Percentiles rank a stretch among this genome's conserved stretches.
phyloP scores from a whole-genome alignment of 2,329 filamentous ascomycete genomes.

The Zasmidium citrigriseum region DNA sequence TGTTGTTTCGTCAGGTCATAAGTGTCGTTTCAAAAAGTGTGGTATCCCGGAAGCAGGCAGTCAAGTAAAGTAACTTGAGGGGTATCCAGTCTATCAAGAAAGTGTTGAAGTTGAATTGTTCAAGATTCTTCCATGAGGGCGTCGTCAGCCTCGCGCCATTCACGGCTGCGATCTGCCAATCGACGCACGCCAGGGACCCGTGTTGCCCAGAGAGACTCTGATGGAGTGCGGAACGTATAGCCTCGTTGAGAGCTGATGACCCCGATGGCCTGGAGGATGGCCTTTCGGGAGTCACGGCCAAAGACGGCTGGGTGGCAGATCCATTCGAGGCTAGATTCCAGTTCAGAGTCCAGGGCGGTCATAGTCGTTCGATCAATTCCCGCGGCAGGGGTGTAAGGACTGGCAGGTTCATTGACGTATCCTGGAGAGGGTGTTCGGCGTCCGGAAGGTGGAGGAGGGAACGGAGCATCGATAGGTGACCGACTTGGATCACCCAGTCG shows the following conservation, averaged over 20 bases:
- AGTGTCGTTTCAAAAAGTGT: neutral
- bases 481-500: slow-evolving; percentile 10
- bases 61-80: neutral
- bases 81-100: slow-evolving; percentile 7
- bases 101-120: neutral
- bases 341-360: slow-evolving; percentile 82
- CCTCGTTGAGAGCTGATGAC: slow-evolving; percentile 93
- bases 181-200: slow-evolving; percentile 79
- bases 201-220: slow-evolving; percentile 85
- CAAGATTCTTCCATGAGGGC: slow-evolving; percentile 17
- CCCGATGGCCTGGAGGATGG: slow-evolving; percentile 92
- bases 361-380: slow-evolving; percentile 86
- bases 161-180: slow-evolving; percentile 78
- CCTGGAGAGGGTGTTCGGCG: slow-evolving; percentile 44
- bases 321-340: slow-evolving; percentile 92
- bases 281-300: slow-evolving; percentile 88
- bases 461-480: slow-evolving; percentile 24
- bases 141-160: slow-evolving; percentile 78
- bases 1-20: slow-evolving; percentile 6
- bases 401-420: slow-evolving; percentile 26
- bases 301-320: slow-evolving; percentile 97
- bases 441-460: slow-evolving; percentile 16
- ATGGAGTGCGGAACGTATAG: slow-evolving; percentile 87
- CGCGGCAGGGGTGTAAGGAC: slow-evolving; percentile 59
- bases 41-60: no score